Percentiles rank a stretch among this genome's conserved stretches.
Evolutionary conservation across 305 asterid genomes (phyloP).

Genomic region (Fraxinus albicans): DNA sequence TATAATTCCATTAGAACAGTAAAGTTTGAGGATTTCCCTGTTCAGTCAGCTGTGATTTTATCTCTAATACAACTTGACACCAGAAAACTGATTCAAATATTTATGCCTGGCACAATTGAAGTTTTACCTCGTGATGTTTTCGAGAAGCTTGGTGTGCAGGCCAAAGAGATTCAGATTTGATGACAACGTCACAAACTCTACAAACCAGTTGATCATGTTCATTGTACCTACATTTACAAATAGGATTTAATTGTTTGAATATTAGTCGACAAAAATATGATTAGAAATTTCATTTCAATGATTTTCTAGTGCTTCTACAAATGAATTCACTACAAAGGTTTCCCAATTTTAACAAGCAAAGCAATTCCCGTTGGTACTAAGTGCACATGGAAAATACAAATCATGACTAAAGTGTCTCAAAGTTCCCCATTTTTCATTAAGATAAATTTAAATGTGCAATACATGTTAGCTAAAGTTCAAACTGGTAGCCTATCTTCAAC

Average conservation of each 20-base stretch:
- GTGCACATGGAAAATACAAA: background rate
- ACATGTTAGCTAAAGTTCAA: background rate
- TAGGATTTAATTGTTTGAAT: conserved; percentile 1
- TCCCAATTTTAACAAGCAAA: background rate
- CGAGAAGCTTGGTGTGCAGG: conserved; percentile 96
- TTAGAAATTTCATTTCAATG: conserved; percentile 5
- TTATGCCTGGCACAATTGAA: background rate
- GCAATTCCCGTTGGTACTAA: background rate
- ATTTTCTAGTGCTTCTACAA: background rate
- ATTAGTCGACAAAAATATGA: conserved; percentile 6
- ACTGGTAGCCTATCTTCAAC: conserved; percentile 5
- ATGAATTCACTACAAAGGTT: background rate
- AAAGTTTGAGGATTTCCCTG: background rate
- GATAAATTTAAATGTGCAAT: background rate
- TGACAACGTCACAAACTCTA: conserved; percentile 67
- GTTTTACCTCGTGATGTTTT: conserved; percentile 74
- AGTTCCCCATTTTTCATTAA: conserved; percentile 2
- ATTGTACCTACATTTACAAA: conserved; percentile 60
- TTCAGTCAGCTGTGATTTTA: conserved; percentile 8
- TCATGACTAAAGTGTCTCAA: background rate
- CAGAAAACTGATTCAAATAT: conserved; percentile 3
- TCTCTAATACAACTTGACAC: background rate
- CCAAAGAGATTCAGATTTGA: conserved; percentile 85
- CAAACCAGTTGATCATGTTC: conserved; percentile 81
- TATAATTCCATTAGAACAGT: background rate